Conservation (phyloP, 345 rosid genomes). For the Isatis tinctoria region DNA sequence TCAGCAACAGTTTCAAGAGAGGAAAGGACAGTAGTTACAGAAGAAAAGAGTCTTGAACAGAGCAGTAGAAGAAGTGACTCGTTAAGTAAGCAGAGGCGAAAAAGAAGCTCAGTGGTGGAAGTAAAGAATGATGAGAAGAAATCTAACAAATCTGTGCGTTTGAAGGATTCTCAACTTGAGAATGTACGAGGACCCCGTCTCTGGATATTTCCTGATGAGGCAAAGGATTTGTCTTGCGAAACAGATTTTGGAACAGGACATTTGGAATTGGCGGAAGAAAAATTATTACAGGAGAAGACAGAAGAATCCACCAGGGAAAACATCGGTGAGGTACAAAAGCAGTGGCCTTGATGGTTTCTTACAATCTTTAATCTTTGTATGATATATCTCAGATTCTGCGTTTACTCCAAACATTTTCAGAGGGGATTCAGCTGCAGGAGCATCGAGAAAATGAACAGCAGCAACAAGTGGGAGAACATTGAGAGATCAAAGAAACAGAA, state of each 20-base stretch:
- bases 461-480: conserved; percentile 20
- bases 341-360: not conserved
- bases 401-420: conserved; percentile 16
- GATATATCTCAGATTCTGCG: not conserved
- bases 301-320: conserved; percentile 20
- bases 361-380: conserved; percentile 4
- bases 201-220: conserved; percentile 73
- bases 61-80: conserved; percentile 24
- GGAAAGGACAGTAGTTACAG: conserved; percentile 30
- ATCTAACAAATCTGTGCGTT: not conserved
- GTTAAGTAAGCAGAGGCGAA: conserved; percentile 28
- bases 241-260: conserved; percentile 43
- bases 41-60: conserved; percentile 32
- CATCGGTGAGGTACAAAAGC: conserved; percentile 43
- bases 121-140: conserved; percentile 31
- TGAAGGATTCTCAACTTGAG: conserved; percentile 23
- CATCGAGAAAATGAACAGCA: not conserved
- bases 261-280: conserved; percentile 27
- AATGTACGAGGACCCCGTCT: conserved; percentile 37
- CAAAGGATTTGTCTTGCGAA: conserved; percentile 34
- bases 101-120: conserved; percentile 12
- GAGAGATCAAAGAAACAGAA: conserved; percentile 22
- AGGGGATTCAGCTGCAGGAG: conserved; percentile 1
- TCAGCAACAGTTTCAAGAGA: conserved; percentile 34
- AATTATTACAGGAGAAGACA: conserved; percentile 19